Base-by-base conservation (phyloP, 2,329 filamentous ascomycete genomes). In the Microdochium trichocladiopsis region DNA sequence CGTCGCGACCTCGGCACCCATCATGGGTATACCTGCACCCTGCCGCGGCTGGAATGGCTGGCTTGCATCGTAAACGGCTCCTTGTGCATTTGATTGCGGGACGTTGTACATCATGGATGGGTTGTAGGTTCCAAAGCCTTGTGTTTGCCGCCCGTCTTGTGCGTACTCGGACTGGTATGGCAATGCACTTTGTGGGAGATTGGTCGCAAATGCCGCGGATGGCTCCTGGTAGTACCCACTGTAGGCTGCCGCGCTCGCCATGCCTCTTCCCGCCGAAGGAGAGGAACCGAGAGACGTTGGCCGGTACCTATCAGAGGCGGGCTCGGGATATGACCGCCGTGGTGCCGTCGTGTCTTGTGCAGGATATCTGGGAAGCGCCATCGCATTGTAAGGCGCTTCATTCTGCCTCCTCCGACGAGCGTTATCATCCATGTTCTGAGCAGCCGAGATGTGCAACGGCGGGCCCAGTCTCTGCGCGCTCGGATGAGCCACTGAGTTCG, bases 71-170 rank as follows among this genome's bases (percentile, higher is more conserved):
- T 95, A 95, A 71, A 86, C 76, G 73, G 82, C 68, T 72, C 74
- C 75, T 71, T 82, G 80, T 57, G 77, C 72, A 56, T 73, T 75
- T 63, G 83, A 74, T 66, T 85, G 84, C 65, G 79, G 75, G 63
- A 92, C 86, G 72, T 84, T 86, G 75, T 95, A 95, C 79, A 94
- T 86, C 74, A 93, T 83, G 57, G 82, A 81, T 51, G 84, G 70
- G 62, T 75, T 84, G 75, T 80, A 87, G 68, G 73, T 74, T 63
- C 72, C 69, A 62, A 82, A 84, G 58, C 68, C 68, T 60, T 78
- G 78, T 56, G 77, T 69, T 62, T 77, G 77, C 57, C 80, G 76
- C 59, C 79, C 76, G 55, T 84, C 82, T 58, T 84, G 79, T 54
- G 76, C 74, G 68, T 88, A 90, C 61, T 84, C 84, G 47, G 82